Evolutionary conservation across 2,329 filamentous ascomycete species (phyloP), one percentile per base, ranked within the genome.

Genomic region (Colletotrichum sp.): DNA sequence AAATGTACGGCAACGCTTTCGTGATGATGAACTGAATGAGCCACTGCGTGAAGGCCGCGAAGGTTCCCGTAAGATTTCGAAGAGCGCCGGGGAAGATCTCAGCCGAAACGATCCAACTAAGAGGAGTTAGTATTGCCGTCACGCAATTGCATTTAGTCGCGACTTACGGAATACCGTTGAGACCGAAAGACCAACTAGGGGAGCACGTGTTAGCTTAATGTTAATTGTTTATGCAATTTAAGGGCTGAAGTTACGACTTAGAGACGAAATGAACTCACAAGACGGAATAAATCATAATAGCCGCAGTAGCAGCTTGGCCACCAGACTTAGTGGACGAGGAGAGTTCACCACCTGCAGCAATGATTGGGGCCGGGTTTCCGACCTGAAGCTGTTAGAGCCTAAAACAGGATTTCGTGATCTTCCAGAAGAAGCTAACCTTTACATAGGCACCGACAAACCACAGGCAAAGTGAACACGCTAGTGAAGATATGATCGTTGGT

Each of bases 391-490:
- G n/a, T 65, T 28, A 66, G n/a, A 21, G n/a, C 2, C 44, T 52
- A 24, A 21, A 13, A 8, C 44, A 21, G n/a, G 10, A 21, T 52
- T 52, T 21, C 2, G 44, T 52, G 44, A 21, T 52, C 10, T 52
- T 52, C 44, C n/a, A 52, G 44, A 44, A 15, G n/a, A 15, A 10
- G 30, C 24, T 6, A 16, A 52, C 63, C 81, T 89, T 88, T 52
- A 91, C 89, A 76, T 90, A 91, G 8, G 87, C 87, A 1, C 89
- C 89, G 4, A 90, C 87, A 64, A 89, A 86, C 84, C 87, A 90
- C 77, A 90, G 86, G 49, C 87, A 89, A 1, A 87, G 79, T 2
- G 87, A 88, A 62, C 88, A 89, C 8, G 85, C 83, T 15, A 87
- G 80, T 1, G 88, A 89, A 1, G 88, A 89, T 80, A 88, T 83